Evolutionary conservation across 2,329 filamentous ascomycete genomes (phyloP), one percentile per base, ranked within the genome.

Genomic region (Penicillium sclerotiorum): DNA sequence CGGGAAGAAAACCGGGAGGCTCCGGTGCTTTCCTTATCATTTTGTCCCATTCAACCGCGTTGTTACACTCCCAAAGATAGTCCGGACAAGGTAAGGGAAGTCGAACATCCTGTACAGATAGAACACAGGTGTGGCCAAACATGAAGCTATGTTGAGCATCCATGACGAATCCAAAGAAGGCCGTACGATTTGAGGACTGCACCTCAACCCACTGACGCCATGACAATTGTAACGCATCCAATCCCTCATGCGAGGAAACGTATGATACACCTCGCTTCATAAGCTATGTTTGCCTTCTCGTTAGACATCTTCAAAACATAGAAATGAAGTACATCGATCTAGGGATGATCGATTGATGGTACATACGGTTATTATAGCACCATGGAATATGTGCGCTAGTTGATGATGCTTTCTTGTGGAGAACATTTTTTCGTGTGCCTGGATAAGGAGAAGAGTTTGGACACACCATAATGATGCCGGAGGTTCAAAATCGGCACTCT

Each of bases 131-230:
- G 35, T 64, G 63, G 2, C 62, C 62, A 25, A 66, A 66, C 49
- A 65, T 59, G 36, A 59, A 65, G 23, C 54, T 56, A 45, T 66
- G 63, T 21, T 66, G 63, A 4, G 62, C 61, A 44, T 66, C 63
- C 63, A 66, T 66, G 9, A 65, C 42, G 33, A 66, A 66, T 0
- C 60, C 63, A 32, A 66, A 66, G 39, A 60, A 65, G 17, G 63
- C 62, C 2, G 60, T 60, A 4, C 62, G 51, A 21, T 58, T 56
- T 9, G 58, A 64, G 5, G 57, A 61, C 38, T 66, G 58, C 27
- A 58, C 48, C 35, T 63, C 55, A 21, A 65, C 52, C 63, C 63
- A 66, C 17, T 51, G 55, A 28, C 57, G 46, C 60, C 59, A 63
- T 37, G 58, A 56, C 22, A 52, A 50, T 25, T 62, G 52, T 13